Evolutionary conservation across 345 rosid species (phyloP).

Genomic region (Cochlearia excelsa): DNA sequence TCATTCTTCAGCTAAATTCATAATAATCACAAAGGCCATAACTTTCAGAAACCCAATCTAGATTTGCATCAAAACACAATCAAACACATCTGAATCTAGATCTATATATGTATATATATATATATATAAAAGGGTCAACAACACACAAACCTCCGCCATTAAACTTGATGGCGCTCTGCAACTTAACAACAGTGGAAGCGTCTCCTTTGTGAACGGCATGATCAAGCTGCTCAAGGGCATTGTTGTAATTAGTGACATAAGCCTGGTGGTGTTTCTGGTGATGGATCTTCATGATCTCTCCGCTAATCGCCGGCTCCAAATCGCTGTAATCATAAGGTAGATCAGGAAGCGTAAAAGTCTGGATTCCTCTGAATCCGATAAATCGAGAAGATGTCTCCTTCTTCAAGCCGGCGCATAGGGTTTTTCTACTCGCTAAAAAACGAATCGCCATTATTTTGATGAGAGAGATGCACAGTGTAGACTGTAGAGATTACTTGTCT

Average conservation of each 20-base stretch:
- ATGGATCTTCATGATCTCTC: conserved; percentile 92
- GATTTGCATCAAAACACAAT: no score
- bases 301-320: conserved; percentile 88
- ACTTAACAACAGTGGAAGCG: conserved; percentile 54
- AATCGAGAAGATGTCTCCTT: conserved; percentile 28
- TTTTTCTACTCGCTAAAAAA: conserved; percentile 38
- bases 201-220: conserved; percentile 68
- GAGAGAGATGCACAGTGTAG: background rate
- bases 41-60: background rate
- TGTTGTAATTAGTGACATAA: conserved; percentile 84
- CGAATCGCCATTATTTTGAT: conserved; percentile 61
- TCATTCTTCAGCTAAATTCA: background rate
- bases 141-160: conserved; percentile 78
- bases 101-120: no score
- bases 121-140: background rate
- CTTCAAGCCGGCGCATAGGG: conserved; percentile 36
- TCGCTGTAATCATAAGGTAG: conserved; percentile 84
- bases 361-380: conserved; percentile 17
- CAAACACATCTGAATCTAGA: background rate
- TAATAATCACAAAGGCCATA: background rate
- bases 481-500: background rate
- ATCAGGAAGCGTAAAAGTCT: conserved; percentile 84
- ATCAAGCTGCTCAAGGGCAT: conserved; percentile 74
- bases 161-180: conserved; percentile 93
- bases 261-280: conserved; percentile 98